Evolutionary conservation across 192 early-diverging fungal genomes (phyloP).

Genomic region (Dimargaris cristalligena): DNA sequence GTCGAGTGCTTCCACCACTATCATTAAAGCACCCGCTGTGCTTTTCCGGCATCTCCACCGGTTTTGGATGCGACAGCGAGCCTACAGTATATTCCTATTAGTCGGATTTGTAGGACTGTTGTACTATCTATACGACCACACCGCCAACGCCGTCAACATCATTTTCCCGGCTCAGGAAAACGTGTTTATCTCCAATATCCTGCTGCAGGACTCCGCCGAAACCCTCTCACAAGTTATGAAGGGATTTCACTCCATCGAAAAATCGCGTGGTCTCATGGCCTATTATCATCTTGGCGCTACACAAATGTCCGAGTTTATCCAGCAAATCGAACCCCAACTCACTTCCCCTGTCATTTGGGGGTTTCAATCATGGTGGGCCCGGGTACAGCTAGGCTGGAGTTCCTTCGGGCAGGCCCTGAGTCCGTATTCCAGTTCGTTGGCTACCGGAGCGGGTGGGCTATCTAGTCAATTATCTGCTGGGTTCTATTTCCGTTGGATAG

Average conservation of each 20-base stretch:
- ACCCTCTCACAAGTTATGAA: not conserved
- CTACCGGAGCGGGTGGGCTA: too few relatives aligned
- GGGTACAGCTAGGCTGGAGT: not conserved
- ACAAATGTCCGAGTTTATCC: not conserved
- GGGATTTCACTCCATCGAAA: constrained; percentile 3
- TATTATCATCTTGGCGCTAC: not conserved
- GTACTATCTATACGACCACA: constrained; percentile 7
- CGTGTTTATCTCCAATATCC: not conserved
- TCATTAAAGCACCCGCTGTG: not conserved
- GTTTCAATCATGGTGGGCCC: not conserved
- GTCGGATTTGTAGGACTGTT: constrained; percentile 6
- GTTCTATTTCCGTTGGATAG: not conserved
- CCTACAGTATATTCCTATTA: constrained; percentile 4
- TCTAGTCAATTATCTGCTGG: too few relatives aligned
- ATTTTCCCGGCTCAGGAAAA: constrained; percentile 10
- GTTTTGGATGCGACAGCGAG: not conserved
- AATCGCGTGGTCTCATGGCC: not conserved
- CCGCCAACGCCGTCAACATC: constrained; percentile 7
- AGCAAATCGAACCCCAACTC: too few relatives aligned
- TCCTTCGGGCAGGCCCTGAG: too few relatives aligned
- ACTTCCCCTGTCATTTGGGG: not conserved
- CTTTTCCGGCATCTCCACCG: constrained; percentile 3
- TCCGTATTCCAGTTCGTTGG: too few relatives aligned
- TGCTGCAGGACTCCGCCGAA: not conserved
- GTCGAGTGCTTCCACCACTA: too few relatives aligned